Conservation (phyloP, 768 basidiomycete genomes). For the Hysterangium stoloniferum region DNA sequence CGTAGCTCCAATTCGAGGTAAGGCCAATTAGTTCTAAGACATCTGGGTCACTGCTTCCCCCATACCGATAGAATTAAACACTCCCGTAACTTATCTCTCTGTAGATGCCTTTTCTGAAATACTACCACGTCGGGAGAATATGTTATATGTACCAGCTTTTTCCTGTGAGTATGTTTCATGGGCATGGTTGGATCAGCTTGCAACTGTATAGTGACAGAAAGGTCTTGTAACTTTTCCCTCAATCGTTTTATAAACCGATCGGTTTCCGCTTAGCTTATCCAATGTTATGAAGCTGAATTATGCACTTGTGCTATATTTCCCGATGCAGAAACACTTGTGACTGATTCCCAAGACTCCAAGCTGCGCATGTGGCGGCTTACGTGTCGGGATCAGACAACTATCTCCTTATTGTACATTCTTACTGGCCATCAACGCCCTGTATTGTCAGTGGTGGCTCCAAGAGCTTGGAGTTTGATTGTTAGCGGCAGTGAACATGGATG, state of each 20-base stretch:
- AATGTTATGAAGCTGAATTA: constrained; percentile 67
- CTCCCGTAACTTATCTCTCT: constrained; percentile 42
- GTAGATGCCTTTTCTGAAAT: constrained; percentile 56
- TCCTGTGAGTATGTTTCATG: constrained; percentile 69
- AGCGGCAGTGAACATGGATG: constrained; percentile 84
- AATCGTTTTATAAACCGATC: background rate
- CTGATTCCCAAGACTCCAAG: constrained; percentile 72
- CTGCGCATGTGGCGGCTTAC: constrained; percentile 76
- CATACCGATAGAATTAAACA: constrained; percentile 31
- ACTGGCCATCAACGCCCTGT: constrained; percentile 63
- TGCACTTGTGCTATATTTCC: constrained; percentile 75
- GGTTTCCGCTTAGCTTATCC: constrained; percentile 43
- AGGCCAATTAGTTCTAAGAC: constrained; percentile 58
- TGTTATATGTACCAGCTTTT: constrained; percentile 48
- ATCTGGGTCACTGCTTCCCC: constrained; percentile 58
- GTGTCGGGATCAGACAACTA: constrained; percentile 28
- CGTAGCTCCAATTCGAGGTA: constrained; percentile 68
- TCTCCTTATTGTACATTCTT: constrained; percentile 20
- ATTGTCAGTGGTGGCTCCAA: constrained; percentile 60
- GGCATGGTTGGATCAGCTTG: constrained; percentile 38
- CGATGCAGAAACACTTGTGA: constrained; percentile 63
- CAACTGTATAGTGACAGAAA: constrained; percentile 56
- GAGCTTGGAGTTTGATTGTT: constrained; percentile 74
- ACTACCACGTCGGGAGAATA: constrained; percentile 52
- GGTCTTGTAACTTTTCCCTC: constrained; percentile 27